phyloP scores from a whole-genome alignment of 495 filamentous ascomycete genomes.

The Penicillium paradoxum region DNA sequence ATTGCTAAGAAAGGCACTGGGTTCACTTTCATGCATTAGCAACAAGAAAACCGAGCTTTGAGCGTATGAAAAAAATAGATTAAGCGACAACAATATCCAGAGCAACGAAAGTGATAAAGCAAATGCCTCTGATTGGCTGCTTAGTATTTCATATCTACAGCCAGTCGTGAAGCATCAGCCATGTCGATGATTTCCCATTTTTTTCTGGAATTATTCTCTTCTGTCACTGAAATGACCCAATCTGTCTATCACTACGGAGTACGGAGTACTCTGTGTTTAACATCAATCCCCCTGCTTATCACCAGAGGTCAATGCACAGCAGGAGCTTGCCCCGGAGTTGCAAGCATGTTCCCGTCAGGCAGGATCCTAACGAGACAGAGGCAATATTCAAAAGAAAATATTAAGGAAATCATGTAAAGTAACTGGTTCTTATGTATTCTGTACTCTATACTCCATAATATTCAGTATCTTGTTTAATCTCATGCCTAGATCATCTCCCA shows the following conservation, averaged over 20 bases:
- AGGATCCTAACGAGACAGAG: background rate
- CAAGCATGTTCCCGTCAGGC: background rate
- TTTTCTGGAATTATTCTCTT: background rate
- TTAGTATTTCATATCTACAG: slow-evolving; percentile 26
- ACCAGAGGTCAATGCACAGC: background rate
- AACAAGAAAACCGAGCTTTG: background rate
- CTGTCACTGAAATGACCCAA: slow-evolving; percentile 7
- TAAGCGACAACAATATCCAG: background rate
- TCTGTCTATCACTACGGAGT: slow-evolving; percentile 2
- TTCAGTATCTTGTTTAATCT: background rate
- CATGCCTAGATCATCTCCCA: background rate
- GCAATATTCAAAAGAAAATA: background rate
- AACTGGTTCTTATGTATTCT: too few relatives aligned
- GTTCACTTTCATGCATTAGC: background rate
- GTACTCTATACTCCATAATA: too few relatives aligned
- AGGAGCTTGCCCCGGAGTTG: background rate
- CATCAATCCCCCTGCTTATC: slow-evolving; percentile 1
- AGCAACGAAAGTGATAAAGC: slow-evolving; percentile 16
- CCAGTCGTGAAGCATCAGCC: slow-evolving; percentile 15
- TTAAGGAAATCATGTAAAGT: too few relatives aligned
- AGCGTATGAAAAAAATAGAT: background rate
- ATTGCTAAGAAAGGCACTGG: background rate
- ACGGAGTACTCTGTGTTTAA: too few relatives aligned
- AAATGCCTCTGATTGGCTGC: slow-evolving; percentile 20
- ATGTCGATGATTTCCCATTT: background rate